Conservation (phyloP, 495 filamentous ascomycete genomes). For the Aspergillus avenaceus region DNA sequence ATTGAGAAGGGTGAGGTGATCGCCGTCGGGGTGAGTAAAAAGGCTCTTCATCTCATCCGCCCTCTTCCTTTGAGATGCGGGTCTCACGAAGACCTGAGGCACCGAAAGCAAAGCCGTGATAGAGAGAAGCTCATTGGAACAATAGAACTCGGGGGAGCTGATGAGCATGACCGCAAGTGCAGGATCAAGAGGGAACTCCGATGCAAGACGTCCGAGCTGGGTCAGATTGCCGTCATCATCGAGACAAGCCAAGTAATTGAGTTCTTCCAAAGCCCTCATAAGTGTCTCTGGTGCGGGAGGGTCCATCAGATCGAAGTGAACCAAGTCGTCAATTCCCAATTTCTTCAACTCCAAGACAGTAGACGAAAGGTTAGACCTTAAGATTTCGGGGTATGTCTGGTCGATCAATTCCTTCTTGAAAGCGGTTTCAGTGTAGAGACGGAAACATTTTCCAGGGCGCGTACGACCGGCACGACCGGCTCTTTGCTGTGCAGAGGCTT, state of each 20-base stretch:
- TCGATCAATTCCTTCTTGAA: constrained; percentile 99
- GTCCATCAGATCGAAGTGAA: constrained; percentile 99
- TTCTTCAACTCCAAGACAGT: constrained; percentile 98
- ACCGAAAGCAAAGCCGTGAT: constrained; percentile 92
- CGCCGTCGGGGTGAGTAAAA: constrained; percentile 89
- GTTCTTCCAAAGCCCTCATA: constrained; percentile 96
- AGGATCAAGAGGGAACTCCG: constrained; percentile 94
- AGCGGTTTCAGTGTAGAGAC: constrained; percentile 90
- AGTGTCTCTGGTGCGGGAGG: constrained; percentile 96
- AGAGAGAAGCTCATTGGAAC: constrained; percentile 96
- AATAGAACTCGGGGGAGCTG: constrained; percentile 94
- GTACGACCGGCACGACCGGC: constrained; percentile 99
- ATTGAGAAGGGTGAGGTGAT: constrained; percentile 94
- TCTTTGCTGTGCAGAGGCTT: constrained; percentile 96
- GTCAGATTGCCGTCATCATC: constrained; percentile 96
- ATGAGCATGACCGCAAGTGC: constrained; percentile 97
- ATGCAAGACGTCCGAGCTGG: constrained; percentile 76
- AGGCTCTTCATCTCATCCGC: constrained; percentile 96
- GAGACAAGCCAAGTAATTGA: constrained; percentile 94
- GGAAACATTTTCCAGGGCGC: constrained; percentile 94
- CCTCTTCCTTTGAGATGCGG: constrained; percentile 75
- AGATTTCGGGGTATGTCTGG: constrained; percentile 92
- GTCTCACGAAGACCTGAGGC: constrained; percentile 89
- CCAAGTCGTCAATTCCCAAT: constrained; percentile 89
- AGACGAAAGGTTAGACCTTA: constrained; percentile 88